Evolutionary conservation across 2,329 filamentous ascomycete genomes (phyloP).

Genomic region (Grosmannia huntii): DNA sequence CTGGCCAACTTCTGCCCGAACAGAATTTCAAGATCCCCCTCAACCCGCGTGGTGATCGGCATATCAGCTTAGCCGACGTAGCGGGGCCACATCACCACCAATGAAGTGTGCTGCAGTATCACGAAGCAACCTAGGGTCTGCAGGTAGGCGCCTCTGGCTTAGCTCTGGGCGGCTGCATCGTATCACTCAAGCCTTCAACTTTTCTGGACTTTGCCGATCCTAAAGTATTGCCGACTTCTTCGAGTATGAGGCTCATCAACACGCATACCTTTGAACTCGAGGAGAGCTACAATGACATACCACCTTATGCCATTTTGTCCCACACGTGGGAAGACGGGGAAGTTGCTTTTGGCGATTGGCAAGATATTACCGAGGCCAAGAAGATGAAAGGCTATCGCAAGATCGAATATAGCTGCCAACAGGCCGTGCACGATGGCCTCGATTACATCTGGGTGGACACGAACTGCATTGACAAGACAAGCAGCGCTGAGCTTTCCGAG

Average conservation of each 20-base stretch:
- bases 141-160: not conserved
- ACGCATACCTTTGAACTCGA: slow-evolving; percentile 3
- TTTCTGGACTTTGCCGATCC: not conserved
- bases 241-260: slow-evolving; percentile 11
- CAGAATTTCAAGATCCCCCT: too few species aligned
- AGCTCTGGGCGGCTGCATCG: not conserved
- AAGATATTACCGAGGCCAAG: not conserved
- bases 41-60: too few species aligned
- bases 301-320: slow-evolving; percentile 20
- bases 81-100: too few species aligned
- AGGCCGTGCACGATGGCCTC: slow-evolving; percentile 15
- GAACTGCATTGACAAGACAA: slow-evolving; percentile 24
- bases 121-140: not conserved
- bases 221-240: not conserved
- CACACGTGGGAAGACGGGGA: slow-evolving; percentile 20
- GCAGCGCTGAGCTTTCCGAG: slow-evolving; percentile 21
- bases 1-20: too few species aligned
- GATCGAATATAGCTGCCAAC: slow-evolving; percentile 13
- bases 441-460: slow-evolving; percentile 25
- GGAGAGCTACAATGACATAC: slow-evolving; percentile 9
- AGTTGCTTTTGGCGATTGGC: slow-evolving; percentile 16
- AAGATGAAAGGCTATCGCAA: slow-evolving; percentile 15
- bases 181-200: not conserved
- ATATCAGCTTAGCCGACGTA: not conserved
- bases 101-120: not conserved